Evolutionary conservation across 2,329 filamentous ascomycete genomes (phyloP).

Genomic region (Claviceps maximensis): DNA sequence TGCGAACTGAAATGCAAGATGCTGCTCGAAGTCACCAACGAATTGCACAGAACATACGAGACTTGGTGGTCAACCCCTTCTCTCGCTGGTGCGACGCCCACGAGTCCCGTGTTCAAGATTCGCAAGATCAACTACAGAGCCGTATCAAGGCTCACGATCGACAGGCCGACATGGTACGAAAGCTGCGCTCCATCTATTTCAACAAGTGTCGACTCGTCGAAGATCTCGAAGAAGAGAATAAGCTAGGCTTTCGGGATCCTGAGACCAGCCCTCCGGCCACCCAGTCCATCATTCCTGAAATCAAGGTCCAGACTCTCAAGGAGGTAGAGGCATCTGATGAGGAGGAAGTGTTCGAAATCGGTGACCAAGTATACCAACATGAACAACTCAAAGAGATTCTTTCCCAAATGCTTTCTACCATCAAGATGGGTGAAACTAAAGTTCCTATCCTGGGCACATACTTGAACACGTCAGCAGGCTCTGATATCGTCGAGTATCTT

Average conservation of each 20-base stretch:
- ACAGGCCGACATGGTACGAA: conserved; percentile 81
- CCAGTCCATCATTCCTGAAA: conserved; percentile 55
- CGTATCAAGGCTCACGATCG: conserved; percentile 89
- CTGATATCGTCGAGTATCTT: conserved; percentile 91
- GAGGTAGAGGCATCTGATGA: conserved; percentile 49
- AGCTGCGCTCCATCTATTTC: conserved; percentile 91
- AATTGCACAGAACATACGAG: conserved; percentile 90
- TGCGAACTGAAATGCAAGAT: conserved; percentile 84
- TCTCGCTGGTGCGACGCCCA: conserved; percentile 93
- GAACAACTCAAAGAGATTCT: conserved; percentile 89
- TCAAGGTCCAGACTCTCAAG: conserved; percentile 66
- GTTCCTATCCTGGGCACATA: conserved; percentile 93
- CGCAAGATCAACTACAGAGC: conserved; percentile 82
- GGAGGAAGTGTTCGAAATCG: conserved; percentile 78
- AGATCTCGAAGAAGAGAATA: conserved; percentile 96
- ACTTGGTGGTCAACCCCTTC: conserved; percentile 90
- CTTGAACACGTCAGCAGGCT: conserved; percentile 78
- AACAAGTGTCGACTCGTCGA: conserved; percentile 96
- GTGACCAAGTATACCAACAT: conserved; percentile 71
- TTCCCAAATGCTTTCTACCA: conserved; percentile 69
- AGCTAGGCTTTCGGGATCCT: conserved; percentile 89
- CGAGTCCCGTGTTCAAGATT: conserved; percentile 79
- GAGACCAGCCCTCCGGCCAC: conserved; percentile 50
- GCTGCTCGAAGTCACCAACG: conserved; percentile 83
- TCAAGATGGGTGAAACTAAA: conserved; percentile 82